A percentile compares a stretch with the other conserved stretches of the same genome.
These are phyloP conservation scores for Rhizopogon vulgaris DNA, from an alignment of 768 basidiomycete genomes.

Conservation along the genomic window DNA sequence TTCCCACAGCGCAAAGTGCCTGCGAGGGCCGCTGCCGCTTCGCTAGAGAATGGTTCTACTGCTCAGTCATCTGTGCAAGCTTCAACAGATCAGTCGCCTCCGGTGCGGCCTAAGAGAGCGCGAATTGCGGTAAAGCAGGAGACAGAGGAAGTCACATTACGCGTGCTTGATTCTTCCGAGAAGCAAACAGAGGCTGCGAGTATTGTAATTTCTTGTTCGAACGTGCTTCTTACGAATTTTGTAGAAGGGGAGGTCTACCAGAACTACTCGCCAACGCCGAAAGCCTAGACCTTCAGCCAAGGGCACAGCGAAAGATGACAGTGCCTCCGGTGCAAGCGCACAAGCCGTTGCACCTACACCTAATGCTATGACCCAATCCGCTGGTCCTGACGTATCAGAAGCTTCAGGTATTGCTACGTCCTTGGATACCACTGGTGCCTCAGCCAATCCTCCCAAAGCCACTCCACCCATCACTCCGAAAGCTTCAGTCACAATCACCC, in stretches of 20 bases:
- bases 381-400: neutral
- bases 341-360: constrained; percentile 11
- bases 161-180: neutral
- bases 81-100: constrained; percentile 15
- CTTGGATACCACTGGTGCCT: neutral
- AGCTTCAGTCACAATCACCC: constrained; percentile 29
- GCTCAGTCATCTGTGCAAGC: constrained; percentile 10
- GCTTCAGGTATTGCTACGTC: no score
- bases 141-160: constrained; percentile 13
- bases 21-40: constrained; percentile 11
- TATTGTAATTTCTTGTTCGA: neutral
- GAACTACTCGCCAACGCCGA: constrained; percentile 17
- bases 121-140: constrained; percentile 23
- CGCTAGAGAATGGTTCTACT: constrained; percentile 8
- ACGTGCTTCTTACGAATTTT: neutral
- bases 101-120: constrained; percentile 24
- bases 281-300: constrained; percentile 10
- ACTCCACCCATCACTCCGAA: constrained; percentile 25
- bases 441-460: neutral
- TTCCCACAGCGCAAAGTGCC: constrained; percentile 24
- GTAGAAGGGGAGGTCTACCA: constrained; percentile 11
- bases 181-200: constrained; percentile 12
- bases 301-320: constrained; percentile 14
- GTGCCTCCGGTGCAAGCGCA: neutral
- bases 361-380: neutral